Base-by-base conservation (phyloP, 805 yeast genomes). In the Scheffersomyces amazonensis region DNA sequence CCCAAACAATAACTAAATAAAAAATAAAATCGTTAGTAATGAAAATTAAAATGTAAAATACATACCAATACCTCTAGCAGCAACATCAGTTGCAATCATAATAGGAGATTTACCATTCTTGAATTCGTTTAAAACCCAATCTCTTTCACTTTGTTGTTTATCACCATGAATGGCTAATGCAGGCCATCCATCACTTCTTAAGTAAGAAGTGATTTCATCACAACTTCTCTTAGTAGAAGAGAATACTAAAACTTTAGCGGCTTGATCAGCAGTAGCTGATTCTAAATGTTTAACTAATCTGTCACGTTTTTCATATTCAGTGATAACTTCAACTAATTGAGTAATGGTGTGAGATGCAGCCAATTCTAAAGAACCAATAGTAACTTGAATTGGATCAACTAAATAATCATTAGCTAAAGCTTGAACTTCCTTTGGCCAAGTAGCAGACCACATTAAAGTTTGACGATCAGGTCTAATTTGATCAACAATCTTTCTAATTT, bases 11-110 rank as follows among this genome's bases (percentile, higher is more conserved):
- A 22, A n/a, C n/a, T n/a, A n/a, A n/a, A n/a, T n/a, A n/a, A n/a
- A 11, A 24, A 33, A 33, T 15, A 32, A 35, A 37, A n/a, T 17
- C 34, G 43, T 42, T 41, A 42, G 46, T 42, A 39, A 28, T 23
- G 22, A 36, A 37, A n/a, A n/a, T n/a, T n/a, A n/a, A 30, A 24
- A 34, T 13, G 10, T 36, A 35, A 16, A 31, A 61, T 65, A 87
- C 96, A 70, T 87, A 88, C 96, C 97, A 74, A 93, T 89, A 81
- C 99, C 99, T 79, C 99, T 87, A 51, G 99, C 96, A 47, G 99
- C 99, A 65, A 93, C 99, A 69, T 93, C 99, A 49, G 99, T 93
- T 46, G 99, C 99, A 62, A 90, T 96, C 97, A 93, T 89, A 58
- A 93, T 83, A 49, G 96, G 96, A 39, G 95, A 81, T 67, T 82